Base-by-base conservation (phyloP, 805 yeast genomes). In the Candida bentonensis region DNA sequence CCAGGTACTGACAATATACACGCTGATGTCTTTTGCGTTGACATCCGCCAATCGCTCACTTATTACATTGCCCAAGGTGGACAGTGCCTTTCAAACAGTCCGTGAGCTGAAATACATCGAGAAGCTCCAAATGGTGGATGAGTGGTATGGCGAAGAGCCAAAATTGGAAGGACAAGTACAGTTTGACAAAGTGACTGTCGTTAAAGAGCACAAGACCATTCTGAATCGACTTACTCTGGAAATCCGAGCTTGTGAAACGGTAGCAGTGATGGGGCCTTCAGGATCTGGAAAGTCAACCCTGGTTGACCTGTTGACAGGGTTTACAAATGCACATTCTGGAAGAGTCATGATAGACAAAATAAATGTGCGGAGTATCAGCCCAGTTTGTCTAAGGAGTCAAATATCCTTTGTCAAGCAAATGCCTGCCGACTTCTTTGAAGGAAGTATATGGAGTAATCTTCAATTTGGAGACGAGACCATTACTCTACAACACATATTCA, bases 201-300 rank as follows among this genome's bases (percentile, higher is more conserved):
- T 15, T 51, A 49, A 49, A 13, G 48, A 1, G 11, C 22, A 3
- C 22, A 25, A 20, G 15, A 20, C 66, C 4, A 63, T 72, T 2
- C 64, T 81, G 25, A 59, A 63, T 1, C 52, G 68, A 23, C 51
- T 82, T 4, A 58, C 60, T 7, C 62, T 81, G 25, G 39, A 47
- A 0, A 57, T 88, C 1, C 23, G 53, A 0, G 52, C 62, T 9
- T 73, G 74, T 17, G 74, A 76, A 45, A 65, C 73, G 0, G 65
- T 82, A 20, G 92, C 84, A 0, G 60, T 92, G 1, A 74, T 79
- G 2, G 99, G 98, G 0, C 76, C 73, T 27, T 84, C 96, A 1
- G 99, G 99, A 0, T 72, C 81, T 13, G 99, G 99, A 0, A 92
- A 92, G 60, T 82, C 96, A 0, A 86, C 97, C 0, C 49, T 89